Evolutionary conservation across 129 eudicot species (phyloP).

Genomic region (Saposhnikovia divaricata): DNA sequence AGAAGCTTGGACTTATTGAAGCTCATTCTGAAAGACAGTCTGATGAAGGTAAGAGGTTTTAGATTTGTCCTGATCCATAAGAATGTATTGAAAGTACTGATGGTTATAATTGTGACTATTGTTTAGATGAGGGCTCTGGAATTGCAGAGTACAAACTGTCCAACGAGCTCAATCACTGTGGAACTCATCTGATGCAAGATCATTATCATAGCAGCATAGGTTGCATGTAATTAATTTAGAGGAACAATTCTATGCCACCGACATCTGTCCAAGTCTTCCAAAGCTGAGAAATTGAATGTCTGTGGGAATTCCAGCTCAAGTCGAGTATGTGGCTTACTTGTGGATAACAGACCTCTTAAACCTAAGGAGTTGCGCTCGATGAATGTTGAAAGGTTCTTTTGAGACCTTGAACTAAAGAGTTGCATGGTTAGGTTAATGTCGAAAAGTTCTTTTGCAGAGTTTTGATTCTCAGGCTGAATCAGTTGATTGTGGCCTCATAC

Average conservation of each 20-base stretch:
- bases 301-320: not conserved
- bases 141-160: slow-evolving; percentile 20
- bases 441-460: not conserved
- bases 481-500: not conserved
- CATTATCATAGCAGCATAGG: slow-evolving; percentile 33
- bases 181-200: slow-evolving; percentile 14
- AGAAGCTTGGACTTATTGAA: slow-evolving; percentile 6
- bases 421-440: not conserved
- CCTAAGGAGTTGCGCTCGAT: not conserved
- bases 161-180: slow-evolving; percentile 27
- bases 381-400: not conserved
- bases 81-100: not conserved
- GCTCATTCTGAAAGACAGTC: slow-evolving; percentile 27
- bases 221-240: slow-evolving; percentile 25
- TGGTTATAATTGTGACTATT: not conserved
- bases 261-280: not conserved
- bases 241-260: slow-evolving; percentile 15
- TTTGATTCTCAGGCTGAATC: not conserved
- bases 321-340: not conserved
- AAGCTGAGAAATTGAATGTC: not conserved
- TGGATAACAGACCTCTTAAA: not conserved
- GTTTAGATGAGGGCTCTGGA: slow-evolving; percentile 36
- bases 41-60: slow-evolving; percentile 41
- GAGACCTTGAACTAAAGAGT: not conserved
- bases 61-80: not conserved